Conservation (phyloP, 768 basidiomycete genomes). For the Leccinum ochraceum region DNA sequence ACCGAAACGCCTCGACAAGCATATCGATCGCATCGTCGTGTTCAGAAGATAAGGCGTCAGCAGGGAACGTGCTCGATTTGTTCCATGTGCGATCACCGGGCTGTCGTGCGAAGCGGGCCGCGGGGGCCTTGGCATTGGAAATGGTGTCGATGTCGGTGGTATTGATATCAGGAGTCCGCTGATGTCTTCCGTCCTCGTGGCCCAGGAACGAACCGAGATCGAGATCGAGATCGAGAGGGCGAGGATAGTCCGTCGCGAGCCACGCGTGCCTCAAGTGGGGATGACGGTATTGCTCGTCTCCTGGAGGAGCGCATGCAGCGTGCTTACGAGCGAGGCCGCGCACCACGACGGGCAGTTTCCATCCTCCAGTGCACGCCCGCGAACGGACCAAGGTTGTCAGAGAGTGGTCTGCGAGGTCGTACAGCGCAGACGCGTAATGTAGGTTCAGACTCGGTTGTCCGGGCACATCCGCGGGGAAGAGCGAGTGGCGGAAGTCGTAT, state of each 20-base stretch:
- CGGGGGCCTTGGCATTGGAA: too few relatives aligned
- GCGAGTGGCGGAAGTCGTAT: slow-evolving; percentile 53
- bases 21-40: too few relatives aligned
- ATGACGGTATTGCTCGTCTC: slow-evolving; percentile 1
- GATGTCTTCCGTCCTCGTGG: too few relatives aligned
- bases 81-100: too few relatives aligned
- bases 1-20: too few relatives aligned
- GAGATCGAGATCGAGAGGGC: slow-evolving; percentile 2
- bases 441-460: slow-evolving; percentile 20
- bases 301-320: slow-evolving; percentile 20
- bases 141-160: too few relatives aligned
- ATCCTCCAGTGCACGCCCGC: slow-evolving; percentile 59
- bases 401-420: slow-evolving; percentile 42
- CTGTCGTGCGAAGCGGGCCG: too few relatives aligned
- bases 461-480: slow-evolving; percentile 31
- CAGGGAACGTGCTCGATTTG: too few relatives aligned
- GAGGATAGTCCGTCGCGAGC: slow-evolving; percentile 59
- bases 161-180: too few relatives aligned
- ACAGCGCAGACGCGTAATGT: slow-evolving; percentile 46
- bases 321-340: slow-evolving; percentile 46
- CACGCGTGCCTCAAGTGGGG: slow-evolving; percentile 43
- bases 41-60: too few relatives aligned
- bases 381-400: slow-evolving; percentile 39
- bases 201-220: too few relatives aligned
- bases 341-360: slow-evolving; percentile 53